Evolutionary conservation across 129 eudicot species (phyloP), one percentile per base, ranked within the genome.

Genomic region (Smallanthus sonchifolius): DNA sequence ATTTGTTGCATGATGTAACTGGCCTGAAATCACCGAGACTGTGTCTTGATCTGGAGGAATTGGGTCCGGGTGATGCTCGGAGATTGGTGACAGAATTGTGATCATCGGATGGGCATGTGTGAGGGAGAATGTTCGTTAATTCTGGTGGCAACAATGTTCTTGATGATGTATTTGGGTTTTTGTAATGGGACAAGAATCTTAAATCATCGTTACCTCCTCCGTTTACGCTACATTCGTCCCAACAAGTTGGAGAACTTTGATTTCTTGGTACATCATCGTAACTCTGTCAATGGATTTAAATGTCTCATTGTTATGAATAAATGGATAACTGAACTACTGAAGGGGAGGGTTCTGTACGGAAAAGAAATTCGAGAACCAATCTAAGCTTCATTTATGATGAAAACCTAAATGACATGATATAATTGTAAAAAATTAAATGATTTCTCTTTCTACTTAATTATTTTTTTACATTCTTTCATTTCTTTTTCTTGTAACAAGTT

Each of bases 211-310:
- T 80, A 32, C 82, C 77, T 30, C 75, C 86, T 34, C 80, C 81
- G 37, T 64, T 76, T 11, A 79, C 44, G 57, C 84, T 77, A 77
- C 80, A 84, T 19, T 84, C 96, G 15, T 83, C 94, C 94, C 96
- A 92, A 76, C 83, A 77, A 67, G 80, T 89, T 34, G 86, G 67
- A 20, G 81, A 85, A 71, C 63, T 87, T 38, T 76, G 92, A 70
- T 70, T 84, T 35, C 91, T 79, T 35, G 96, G 91, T 24, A 85
- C 97, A 72, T 91, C 96, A 67, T 90, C 97, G 74, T 91, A 94
- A 82, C 88, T 94, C 99, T 94, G 88, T 39, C 66, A 75, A 77
- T 28, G 43, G 5, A 56, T 56, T 52, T 52, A 51, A 51, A 2
- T 51, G 57, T 51, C 24, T 15, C 16, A n/a, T n/a, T n/a, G n/a